phyloP scores from a whole-genome alignment of 352 stramenopile genomes.

The Pythium biforme region DNA sequence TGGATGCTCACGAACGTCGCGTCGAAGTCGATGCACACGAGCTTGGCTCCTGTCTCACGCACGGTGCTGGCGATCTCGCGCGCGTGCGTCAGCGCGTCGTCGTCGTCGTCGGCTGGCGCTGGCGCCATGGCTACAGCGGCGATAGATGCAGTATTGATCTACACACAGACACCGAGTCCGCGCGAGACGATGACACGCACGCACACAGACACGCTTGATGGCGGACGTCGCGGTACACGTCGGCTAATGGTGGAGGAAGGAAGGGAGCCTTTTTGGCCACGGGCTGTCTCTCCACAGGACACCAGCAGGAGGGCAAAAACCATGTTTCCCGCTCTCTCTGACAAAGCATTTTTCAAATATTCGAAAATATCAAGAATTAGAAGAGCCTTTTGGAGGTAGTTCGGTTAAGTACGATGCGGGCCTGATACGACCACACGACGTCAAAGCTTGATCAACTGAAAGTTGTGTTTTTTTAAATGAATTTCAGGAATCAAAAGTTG shows the following conservation, averaged over 20 bases:
- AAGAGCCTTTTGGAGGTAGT: neutral
- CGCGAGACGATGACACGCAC: neutral
- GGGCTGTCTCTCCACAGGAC: neutral
- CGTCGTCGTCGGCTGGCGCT: neutral
- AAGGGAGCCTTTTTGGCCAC: neutral
- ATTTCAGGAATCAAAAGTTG: no score
- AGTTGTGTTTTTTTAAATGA: no score
- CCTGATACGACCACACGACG: neutral
- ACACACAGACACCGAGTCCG: neutral
- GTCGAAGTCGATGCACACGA: conserved; percentile 87
- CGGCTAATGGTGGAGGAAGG: neutral
- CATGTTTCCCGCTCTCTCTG: conserved; percentile 8
- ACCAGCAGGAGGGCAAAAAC: neutral
- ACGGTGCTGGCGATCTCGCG: conserved; percentile 44
- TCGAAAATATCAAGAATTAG: conserved; percentile 13
- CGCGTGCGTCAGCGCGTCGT: conserved; percentile 15
- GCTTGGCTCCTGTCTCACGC: conserved; percentile 38
- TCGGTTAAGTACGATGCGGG: conserved; percentile 19
- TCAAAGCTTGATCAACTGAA: no score
- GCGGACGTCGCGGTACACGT: neutral
- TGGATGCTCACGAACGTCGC: conserved; percentile 77
- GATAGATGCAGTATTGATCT: neutral
- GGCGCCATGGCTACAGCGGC: neutral
- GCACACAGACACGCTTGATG: neutral
- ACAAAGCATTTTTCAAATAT: conserved; percentile 20